phyloP scores from a whole-genome alignment of 2,329 filamentous ascomycete genomes.

The Onygenales sp. region DNA sequence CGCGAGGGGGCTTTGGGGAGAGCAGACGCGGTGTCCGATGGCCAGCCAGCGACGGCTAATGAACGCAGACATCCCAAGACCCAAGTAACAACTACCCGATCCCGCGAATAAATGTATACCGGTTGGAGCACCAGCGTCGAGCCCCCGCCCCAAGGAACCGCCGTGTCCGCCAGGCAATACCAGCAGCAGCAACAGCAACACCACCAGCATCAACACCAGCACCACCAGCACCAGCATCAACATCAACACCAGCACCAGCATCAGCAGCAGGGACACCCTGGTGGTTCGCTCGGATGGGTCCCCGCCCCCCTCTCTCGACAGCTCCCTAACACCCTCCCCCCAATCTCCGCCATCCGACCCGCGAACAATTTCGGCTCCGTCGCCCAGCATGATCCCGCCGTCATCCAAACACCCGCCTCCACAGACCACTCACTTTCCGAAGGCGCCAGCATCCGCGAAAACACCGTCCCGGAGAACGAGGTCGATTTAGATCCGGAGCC shows the following conservation, averaged over 20 bases:
- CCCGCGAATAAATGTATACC: conserved; percentile 7
- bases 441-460: background rate
- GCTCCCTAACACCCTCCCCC: conserved; percentile 1
- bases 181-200: conserved; percentile 5
- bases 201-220: conserved; percentile 5
- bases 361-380: background rate
- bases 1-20: no score
- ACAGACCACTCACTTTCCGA: background rate
- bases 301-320: background rate
- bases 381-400: conserved; percentile 1
- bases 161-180: conserved; percentile 17
- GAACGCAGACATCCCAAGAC: no score
- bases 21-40: no score
- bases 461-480: background rate
- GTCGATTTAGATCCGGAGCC: conserved; percentile 1
- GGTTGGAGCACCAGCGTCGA: conserved; percentile 6
- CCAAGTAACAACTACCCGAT: background rate
- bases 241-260: conserved; percentile 8
- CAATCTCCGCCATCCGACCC: conserved; percentile 2
- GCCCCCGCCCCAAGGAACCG: conserved; percentile 11
- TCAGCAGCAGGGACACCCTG: conserved; percentile 10
- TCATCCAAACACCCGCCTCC: conserved; percentile 1
- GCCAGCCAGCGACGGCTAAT: no score
- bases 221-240: conserved; percentile 7
- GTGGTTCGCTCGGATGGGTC: conserved; percentile 6